These are phyloP conservation scores for Colletotrichum sp. DNA, from an alignment of 2,329 filamentous ascomycete species.

Conservation along the genomic window DNA sequence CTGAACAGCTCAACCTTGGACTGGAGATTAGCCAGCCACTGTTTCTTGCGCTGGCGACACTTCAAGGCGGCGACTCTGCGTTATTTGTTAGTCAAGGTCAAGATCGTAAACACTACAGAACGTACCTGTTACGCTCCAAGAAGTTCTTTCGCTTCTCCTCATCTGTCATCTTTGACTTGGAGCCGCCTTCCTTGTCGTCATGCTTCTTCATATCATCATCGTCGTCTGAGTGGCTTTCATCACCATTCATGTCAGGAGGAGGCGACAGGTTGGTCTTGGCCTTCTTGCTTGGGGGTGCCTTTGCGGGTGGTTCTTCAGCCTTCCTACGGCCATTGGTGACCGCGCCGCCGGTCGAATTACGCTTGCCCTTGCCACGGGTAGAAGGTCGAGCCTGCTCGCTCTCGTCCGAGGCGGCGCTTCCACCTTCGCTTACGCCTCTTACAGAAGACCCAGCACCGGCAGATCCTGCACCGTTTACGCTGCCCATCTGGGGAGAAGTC, in stretches of 20 bases:
- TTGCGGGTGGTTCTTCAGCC: constrained; percentile 69
- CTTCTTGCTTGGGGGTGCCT: constrained; percentile 73
- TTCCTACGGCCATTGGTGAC: constrained; percentile 75
- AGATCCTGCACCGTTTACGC: constrained; percentile 50
- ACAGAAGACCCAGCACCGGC: constrained; percentile 41
- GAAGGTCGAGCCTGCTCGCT: constrained; percentile 71
- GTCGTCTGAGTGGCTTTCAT: constrained; percentile 37
- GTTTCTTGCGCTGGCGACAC: constrained; percentile 97
- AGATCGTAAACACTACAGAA: not conserved
- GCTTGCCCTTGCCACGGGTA: constrained; percentile 73
- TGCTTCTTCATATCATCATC: constrained; percentile 55
- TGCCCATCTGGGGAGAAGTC: constrained; percentile 56
- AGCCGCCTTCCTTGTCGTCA: constrained; percentile 59
- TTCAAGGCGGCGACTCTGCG: constrained; percentile 91
- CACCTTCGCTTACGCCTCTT: constrained; percentile 69
- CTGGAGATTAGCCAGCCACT: constrained; percentile 95
- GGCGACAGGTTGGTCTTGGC: constrained; percentile 61
- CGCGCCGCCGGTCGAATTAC: constrained; percentile 51
- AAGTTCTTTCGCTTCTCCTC: constrained; percentile 99
- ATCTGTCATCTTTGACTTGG: constrained; percentile 88
- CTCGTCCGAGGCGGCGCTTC: constrained; percentile 75
- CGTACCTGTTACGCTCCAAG: constrained; percentile 91
- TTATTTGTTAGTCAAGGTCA: constrained; percentile 25
- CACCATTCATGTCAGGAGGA: constrained; percentile 31
- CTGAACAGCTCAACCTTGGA: constrained; percentile 93